Evolutionary conservation across 495 filamentous ascomycete genomes (phyloP).

Genomic region (Penicillium samsonianum): DNA sequence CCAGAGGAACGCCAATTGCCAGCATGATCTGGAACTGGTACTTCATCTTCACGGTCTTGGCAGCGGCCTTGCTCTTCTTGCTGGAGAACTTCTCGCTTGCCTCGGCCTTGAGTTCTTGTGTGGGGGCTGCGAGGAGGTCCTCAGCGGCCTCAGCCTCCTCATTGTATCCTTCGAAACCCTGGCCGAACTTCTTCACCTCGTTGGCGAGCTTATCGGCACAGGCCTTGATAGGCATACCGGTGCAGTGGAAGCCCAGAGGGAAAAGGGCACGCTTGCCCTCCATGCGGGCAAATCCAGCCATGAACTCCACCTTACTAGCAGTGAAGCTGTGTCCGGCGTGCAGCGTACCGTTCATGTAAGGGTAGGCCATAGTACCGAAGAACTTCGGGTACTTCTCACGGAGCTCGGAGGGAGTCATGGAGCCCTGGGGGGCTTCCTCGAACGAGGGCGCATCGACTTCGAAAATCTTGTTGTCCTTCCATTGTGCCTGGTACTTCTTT

Average conservation of each 20-base stretch:
- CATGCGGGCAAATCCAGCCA: constrained; percentile 80
- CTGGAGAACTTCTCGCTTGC: constrained; percentile 80
- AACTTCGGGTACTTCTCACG: constrained; percentile 85
- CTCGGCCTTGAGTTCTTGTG: constrained; percentile 68
- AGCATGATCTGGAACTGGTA: constrained; percentile 91
- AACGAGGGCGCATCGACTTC: constrained; percentile 78
- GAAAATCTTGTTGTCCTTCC: constrained; percentile 79
- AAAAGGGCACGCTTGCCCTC: constrained; percentile 84
- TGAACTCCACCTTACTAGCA: constrained; percentile 87
- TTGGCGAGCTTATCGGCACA: constrained; percentile 91
- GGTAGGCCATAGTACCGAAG: constrained; percentile 91
- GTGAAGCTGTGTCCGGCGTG: constrained; percentile 93
- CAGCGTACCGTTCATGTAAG: constrained; percentile 94
- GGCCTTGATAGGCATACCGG: constrained; percentile 97
- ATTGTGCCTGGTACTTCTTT: constrained; percentile 88
- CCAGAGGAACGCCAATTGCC: constrained; percentile 75
- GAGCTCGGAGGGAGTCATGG: constrained; percentile 69
- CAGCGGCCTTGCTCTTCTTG: constrained; percentile 91
- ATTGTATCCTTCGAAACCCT: constrained; percentile 76
- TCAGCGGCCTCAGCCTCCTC: constrained; percentile 56
- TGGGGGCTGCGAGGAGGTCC: constrained; percentile 44
- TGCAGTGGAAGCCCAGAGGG: constrained; percentile 93
- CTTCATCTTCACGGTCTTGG: constrained; percentile 87
- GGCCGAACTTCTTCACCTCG: constrained; percentile 86
- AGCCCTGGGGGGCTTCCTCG: constrained; percentile 69